phyloP scores from a whole-genome alignment of 139 green algal species.

The Chara braunii region DNA sequence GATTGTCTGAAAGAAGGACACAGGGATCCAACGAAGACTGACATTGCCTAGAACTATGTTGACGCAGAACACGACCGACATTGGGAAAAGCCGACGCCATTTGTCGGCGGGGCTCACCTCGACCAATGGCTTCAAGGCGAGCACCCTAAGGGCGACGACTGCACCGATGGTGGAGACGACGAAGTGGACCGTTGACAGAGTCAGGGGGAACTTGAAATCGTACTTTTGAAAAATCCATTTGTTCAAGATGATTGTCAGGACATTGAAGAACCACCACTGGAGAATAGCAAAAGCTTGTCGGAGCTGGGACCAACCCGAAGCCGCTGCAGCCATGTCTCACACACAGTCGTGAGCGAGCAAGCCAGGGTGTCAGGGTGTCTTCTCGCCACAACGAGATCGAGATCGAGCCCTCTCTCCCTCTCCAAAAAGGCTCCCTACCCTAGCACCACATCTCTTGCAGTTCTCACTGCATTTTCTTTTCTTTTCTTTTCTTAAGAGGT shows the following conservation, averaged over 20 bases:
- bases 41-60: conserved; percentile 84
- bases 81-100: conserved; percentile 46
- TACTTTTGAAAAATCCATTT: conserved; percentile 42
- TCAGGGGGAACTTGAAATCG: conserved; percentile 42
- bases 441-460: no score
- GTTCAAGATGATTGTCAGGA: conserved; percentile 24
- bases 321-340: not conserved
- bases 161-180: conserved; percentile 36
- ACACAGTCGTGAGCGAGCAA: not conserved
- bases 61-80: conserved; percentile 72
- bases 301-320: not conserved
- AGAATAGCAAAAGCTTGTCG: conserved; percentile 18
- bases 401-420: not conserved
- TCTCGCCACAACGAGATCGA: not conserved
- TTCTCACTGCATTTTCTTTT: no score
- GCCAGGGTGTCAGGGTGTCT: not conserved
- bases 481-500: no score
- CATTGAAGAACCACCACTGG: conserved; percentile 41
- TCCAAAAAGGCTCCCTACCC: no score
- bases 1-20: conserved; percentile 89
- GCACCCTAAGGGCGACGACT: conserved; percentile 15
- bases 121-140: conserved; percentile 11
- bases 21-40: conserved; percentile 68
- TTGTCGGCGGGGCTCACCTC: conserved; percentile 15
- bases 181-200: conserved; percentile 42